Base-by-base conservation (phyloP, 768 basidiomycete species). In the Suillus weaverae region DNA sequence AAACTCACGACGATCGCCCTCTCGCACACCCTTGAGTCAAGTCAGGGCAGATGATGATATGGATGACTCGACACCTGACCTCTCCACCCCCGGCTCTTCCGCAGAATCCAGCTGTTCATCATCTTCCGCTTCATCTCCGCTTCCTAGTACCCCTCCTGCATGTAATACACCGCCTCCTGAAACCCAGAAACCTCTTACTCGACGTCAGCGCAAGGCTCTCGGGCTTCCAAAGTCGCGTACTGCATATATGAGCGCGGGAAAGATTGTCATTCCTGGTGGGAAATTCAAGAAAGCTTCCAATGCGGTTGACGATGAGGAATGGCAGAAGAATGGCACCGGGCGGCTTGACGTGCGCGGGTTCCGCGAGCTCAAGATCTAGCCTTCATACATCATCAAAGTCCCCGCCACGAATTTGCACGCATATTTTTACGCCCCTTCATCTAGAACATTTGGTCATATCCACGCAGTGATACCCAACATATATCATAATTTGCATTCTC, bases 331-430 rank as follows among this genome's bases (percentile, higher is more conserved):
- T 75, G 90, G 90, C 67, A 84, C 85, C 38, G 90, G 90, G 60
- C 79, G 90, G 70, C 74, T 92, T 64, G 90, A 92, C 73, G 89
- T 92, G 61, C 81, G 90, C 61, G 90, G 90, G 61, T 92, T 92
- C 75, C 79, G 89, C 69, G 91, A 92, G 78, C 74, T 92, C 74
- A 89, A 84, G 83, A 92, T 92, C 66, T 86, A 77, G 70, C 55
- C 55, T 60, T 50, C 9, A 39, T 26, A 57, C 53, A 44, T 38
- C 38, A 41, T 30, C 35, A 33, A 13, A 20, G 38, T 35, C 51
- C 30, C 32, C 30, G 53, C 35, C 36, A 70, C 16, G 71, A 61
- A 26, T 55, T 51, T 26, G 60, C 67, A 62, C 39, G 38, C 55
- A 62, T 57, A 57, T 57, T 39, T 22, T 57, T 38, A 57, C 56